Evolutionary conservation across 2,329 filamentous ascomycete genomes (phyloP).

Genomic region (Talaromyces sp.): DNA sequence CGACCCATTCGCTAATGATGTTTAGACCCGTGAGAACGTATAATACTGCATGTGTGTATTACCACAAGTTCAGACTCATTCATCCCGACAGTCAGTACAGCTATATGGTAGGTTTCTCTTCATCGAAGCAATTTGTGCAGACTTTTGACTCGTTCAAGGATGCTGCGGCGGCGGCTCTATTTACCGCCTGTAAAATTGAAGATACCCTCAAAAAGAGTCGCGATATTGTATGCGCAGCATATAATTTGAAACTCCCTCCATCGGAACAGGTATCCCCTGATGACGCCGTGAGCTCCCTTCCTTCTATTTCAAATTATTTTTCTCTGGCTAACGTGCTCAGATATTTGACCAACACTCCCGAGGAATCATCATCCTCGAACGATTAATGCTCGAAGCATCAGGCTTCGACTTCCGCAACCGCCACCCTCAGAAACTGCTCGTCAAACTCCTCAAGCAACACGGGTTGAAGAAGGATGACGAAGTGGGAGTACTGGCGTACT

Average conservation of each 20-base stretch:
- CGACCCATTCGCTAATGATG: not conserved
- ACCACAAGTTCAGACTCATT: slow-evolving; percentile 84
- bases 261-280: slow-evolving; percentile 70
- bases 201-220: slow-evolving; percentile 95
- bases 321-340: slow-evolving; percentile 41
- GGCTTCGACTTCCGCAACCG: slow-evolving; percentile 91
- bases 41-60: slow-evolving; percentile 86
- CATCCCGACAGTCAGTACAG: slow-evolving; percentile 85
- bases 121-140: not conserved
- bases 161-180: slow-evolving; percentile 79
- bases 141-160: slow-evolving; percentile 52
- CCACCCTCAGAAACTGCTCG: slow-evolving; percentile 77
- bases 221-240: slow-evolving; percentile 85
- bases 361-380: slow-evolving; percentile 81
- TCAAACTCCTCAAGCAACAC: slow-evolving; percentile 69
- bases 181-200: slow-evolving; percentile 94
- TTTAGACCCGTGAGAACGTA: slow-evolving; percentile 83
- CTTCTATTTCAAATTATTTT: not conserved
- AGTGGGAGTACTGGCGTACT: slow-evolving; percentile 68
- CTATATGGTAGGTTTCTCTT: slow-evolving; percentile 49
- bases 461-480: slow-evolving; percentile 49
- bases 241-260: slow-evolving; percentile 72
- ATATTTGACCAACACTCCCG: slow-evolving; percentile 76
- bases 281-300: slow-evolving; percentile 61
- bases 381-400: slow-evolving; percentile 86